These are phyloP conservation scores for Protea cynaroides DNA, from an alignment of 164 flowering plant genomes.

Conservation along the genomic window DNA sequence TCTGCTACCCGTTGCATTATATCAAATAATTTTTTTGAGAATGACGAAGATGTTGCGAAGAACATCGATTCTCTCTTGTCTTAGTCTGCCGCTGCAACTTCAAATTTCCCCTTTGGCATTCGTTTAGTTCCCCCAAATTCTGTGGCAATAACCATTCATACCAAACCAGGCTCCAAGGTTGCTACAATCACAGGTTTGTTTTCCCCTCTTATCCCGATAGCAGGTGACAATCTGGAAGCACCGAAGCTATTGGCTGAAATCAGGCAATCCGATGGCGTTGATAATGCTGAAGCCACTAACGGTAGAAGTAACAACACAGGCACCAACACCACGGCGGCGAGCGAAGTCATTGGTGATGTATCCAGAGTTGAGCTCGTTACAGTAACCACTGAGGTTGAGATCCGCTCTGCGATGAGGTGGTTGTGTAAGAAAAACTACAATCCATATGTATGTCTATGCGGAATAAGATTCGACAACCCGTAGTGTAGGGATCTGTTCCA, in stretches of 20 bases:
- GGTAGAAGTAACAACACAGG: slow-evolving; percentile 92
- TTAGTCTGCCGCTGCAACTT: not conserved
- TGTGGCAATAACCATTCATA: slow-evolving; percentile 85
- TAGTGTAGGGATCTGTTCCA: too few species aligned
- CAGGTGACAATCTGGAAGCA: slow-evolving; percentile 89
- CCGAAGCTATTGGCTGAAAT: slow-evolving; percentile 68
- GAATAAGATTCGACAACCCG: too few species aligned
- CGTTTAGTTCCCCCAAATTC: slow-evolving; percentile 68
- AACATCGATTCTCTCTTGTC: slow-evolving; percentile 11
- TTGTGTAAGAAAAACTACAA: too few species aligned
- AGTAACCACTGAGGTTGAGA: slow-evolving; percentile 71
- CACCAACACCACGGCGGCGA: slow-evolving; percentile 75
- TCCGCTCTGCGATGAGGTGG: slow-evolving; percentile 79
- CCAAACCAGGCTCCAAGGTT: slow-evolving; percentile 90
- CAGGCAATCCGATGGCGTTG: slow-evolving; percentile 82
- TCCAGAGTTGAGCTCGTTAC: slow-evolving; percentile 96
- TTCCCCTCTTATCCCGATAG: slow-evolving; percentile 39
- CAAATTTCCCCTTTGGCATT: slow-evolving; percentile 53
- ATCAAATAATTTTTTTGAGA: too few species aligned
- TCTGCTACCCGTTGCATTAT: too few species aligned
- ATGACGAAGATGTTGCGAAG: too few species aligned
- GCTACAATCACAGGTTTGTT: slow-evolving; percentile 71
- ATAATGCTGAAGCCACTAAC: slow-evolving; percentile 85
- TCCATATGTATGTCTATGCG: too few species aligned
- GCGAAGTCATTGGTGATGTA: slow-evolving; percentile 95